phyloP scores from a whole-genome alignment of 129 eudicot species.

The Sambucus nigra region DNA sequence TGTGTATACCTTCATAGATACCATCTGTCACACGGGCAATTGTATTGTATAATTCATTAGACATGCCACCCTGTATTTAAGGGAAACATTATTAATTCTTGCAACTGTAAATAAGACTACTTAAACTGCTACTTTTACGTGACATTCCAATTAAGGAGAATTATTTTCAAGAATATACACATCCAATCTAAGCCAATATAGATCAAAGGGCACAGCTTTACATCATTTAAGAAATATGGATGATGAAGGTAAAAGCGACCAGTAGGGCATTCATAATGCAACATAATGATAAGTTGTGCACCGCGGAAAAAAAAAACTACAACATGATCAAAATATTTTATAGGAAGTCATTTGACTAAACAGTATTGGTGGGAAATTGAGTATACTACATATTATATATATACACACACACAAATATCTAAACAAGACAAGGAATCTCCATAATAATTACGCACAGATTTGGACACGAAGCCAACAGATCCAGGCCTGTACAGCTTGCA shows the following conservation, averaged over 20 bases:
- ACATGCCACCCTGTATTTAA: conserved; percentile 93
- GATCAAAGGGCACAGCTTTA: neutral
- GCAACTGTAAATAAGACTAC: conserved; percentile 1
- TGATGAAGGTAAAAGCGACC: neutral
- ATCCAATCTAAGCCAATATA: conserved; percentile 3
- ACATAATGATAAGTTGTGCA: too few relatives aligned
- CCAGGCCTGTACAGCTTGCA: conserved; percentile 99
- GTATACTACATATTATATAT: too few relatives aligned
- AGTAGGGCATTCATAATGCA: too few relatives aligned
- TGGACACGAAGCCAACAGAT: conserved; percentile 96
- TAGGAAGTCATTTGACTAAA: too few relatives aligned
- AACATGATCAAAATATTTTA: too few relatives aligned
- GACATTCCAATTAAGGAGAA: neutral
- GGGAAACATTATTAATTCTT: conserved; percentile 11
- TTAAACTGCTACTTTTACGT: neutral
- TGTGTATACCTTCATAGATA: conserved; percentile 66
- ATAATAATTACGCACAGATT: conserved; percentile 65
- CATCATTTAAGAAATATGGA: neutral
- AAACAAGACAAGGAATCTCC: neutral
- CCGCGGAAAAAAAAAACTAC: too few relatives aligned
- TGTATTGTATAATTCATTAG: conserved; percentile 87
- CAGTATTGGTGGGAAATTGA: too few relatives aligned
- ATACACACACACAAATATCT: too few relatives aligned
- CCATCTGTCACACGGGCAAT: conserved; percentile 99
- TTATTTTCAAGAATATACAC: neutral